Evolutionary conservation across 2,329 filamentous ascomycete species (phyloP), one percentile per base, ranked within the genome.

Genomic region (Karstenula rhodostoma): DNA sequence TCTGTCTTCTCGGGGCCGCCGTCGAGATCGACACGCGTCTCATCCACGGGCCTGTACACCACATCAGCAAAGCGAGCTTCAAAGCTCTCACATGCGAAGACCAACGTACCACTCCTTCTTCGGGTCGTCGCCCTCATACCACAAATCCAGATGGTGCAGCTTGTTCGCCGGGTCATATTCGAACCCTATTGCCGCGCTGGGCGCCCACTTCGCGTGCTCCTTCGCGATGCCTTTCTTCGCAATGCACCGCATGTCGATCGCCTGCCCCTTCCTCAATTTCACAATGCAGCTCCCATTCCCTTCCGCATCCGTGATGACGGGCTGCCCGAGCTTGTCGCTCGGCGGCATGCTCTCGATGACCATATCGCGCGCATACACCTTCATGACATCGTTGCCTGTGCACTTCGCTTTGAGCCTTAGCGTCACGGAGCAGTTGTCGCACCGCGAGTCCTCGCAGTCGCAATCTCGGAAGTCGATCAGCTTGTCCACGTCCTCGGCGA

Each of bases 81-180:
- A 29, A 33, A 13, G 10, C 25, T 12, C 12, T 7, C 44, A 4
- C 7, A 33, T 33, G 40, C 4, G 40, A 4, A 10, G 17, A 23
- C 1, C 19, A 47, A 81, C 89, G 78, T 82, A 96, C 94, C 94
- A 97, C 84, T 97, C 94, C 72, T 88, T 86, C 60, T 87, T 85
- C 1, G 92, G 80, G 79, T 95, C 90, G 79, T 96, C 91, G 68
- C 90, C 87, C 83, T 99, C 95, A 77, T 93, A 97, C 95, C 95
- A 99, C 79, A 96, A 88, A 73, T 96, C 92, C 58, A 95, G 85
- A 79, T 99, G 95, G 67, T 90, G 87, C 67, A 99, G 83, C 81
- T 96, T 97, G 82, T 99, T 99, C 79, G 96, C 91, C 62, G 95
- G 95, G 77, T 99, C 95, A 79, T 99, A 99, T 79, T 99, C 95